Conservation (phyloP, 2,329 filamentous ascomycete species). For the Aspergillus sp. region DNA sequence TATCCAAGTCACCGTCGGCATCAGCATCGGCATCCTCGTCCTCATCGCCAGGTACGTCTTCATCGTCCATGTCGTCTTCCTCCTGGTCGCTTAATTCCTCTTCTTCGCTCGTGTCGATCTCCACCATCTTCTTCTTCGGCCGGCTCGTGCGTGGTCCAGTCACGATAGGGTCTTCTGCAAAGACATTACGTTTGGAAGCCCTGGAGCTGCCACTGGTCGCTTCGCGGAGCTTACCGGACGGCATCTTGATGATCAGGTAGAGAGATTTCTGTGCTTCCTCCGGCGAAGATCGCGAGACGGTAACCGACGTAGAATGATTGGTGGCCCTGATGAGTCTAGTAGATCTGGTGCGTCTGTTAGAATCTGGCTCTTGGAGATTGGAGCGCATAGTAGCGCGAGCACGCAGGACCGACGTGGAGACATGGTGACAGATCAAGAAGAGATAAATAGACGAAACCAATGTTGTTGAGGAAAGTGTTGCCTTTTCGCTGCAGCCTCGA, state of each 20-base stretch:
- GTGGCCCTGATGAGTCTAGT: slow-evolving; percentile 28
- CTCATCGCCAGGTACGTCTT: slow-evolving; percentile 26
- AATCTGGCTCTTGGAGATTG: slow-evolving; percentile 16
- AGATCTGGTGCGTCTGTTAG: slow-evolving; percentile 31
- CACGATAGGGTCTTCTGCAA: slow-evolving; percentile 39
- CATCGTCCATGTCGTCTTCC: slow-evolving; percentile 33
- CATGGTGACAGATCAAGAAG: slow-evolving; percentile 16
- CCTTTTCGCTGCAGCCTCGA: no score
- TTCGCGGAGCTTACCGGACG: slow-evolving; percentile 43
- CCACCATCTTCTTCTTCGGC: slow-evolving; percentile 37
- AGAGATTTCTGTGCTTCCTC: slow-evolving; percentile 36
- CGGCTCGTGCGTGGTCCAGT: slow-evolving; percentile 40
- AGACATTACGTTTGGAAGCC: slow-evolving; percentile 33
- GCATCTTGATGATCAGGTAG: slow-evolving; percentile 43
- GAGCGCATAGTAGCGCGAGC: slow-evolving; percentile 21
- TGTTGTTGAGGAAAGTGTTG: background rate
- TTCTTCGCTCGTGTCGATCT: slow-evolving; percentile 41
- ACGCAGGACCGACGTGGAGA: slow-evolving; percentile 33
- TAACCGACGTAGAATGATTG: slow-evolving; percentile 23
- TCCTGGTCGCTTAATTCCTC: slow-evolving; percentile 42
- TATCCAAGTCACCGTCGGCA: slow-evolving; percentile 32
- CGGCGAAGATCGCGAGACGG: slow-evolving; percentile 29
- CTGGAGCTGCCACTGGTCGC: slow-evolving; percentile 30
- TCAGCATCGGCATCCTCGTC: slow-evolving; percentile 28
- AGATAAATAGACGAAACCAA: background rate